Conservation (phyloP, 768 basidiomycete genomes). For the Chalciporus sphaerocephalus region DNA sequence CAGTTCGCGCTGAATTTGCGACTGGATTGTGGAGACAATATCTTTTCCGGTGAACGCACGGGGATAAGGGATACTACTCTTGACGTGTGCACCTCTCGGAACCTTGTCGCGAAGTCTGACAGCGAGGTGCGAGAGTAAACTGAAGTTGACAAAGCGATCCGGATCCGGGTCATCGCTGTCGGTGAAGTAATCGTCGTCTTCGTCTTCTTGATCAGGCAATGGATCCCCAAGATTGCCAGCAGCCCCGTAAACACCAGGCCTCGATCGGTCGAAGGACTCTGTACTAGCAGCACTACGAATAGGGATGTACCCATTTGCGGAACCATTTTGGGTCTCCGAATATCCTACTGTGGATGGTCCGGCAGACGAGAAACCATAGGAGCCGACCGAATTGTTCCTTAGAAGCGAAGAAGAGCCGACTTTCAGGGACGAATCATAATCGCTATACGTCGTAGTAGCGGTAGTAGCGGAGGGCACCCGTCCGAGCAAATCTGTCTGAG, state of each 20-base stretch:
- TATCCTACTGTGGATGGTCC: conserved; percentile 25
- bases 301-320: conserved; percentile 16
- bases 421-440: conserved; percentile 16
- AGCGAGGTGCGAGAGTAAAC: conserved; percentile 83
- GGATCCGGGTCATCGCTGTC: conserved; percentile 63
- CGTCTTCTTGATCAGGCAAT: conserved; percentile 25
- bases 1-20: conserved; percentile 80
- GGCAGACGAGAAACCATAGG: conserved; percentile 16
- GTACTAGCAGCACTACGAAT: conserved; percentile 16
- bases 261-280: conserved; percentile 26
- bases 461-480: conserved; percentile 27
- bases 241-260: conserved; percentile 17
- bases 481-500: conserved; percentile 20
- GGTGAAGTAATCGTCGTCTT: conserved; percentile 30
- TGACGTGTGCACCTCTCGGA: conserved; percentile 80
- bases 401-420: conserved; percentile 10
- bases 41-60: conserved; percentile 92
- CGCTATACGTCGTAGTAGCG: conserved; percentile 20
- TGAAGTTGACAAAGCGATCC: conserved; percentile 80
- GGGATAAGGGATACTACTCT: conserved; percentile 89
- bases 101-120: conserved; percentile 88
- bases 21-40: conserved; percentile 86
- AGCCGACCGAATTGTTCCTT: conserved; percentile 15
- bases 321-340: conserved; percentile 12
- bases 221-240: conserved; percentile 16